Evolutionary conservation across 2,329 filamentous ascomycete species (phyloP), one percentile per base, ranked within the genome.

Genomic region (Sphaerostilbella broomeana): DNA sequence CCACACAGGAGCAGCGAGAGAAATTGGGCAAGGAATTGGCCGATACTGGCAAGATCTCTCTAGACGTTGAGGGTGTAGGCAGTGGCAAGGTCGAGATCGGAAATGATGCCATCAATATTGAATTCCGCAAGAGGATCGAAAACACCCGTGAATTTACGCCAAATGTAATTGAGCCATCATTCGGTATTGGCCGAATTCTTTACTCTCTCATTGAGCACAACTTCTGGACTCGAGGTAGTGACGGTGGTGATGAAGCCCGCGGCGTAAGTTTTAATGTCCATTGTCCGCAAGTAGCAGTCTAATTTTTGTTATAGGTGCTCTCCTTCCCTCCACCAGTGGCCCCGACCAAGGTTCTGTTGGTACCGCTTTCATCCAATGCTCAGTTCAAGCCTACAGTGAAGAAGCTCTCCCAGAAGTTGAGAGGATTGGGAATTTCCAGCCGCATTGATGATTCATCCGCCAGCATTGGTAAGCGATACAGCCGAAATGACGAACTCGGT

Each of bases 101-200:
- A 53, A 81, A 82, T 58, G 87, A 95, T 45, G 73, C 94, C 34
- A 71, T 98, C 58, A 77, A 72, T 43, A 87, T 97, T 52, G 85
- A 89, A 68, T 88, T 85, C 68, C 79, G 81, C 52, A 94, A 83
- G 51, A 75, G 87, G 47, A 75, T 80, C 4, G 86, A 95, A 63
- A 83, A 94, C 59, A 78, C 81, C 43, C 78, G 92, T 54, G 89
- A 95, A 61, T 98, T 86, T 68, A 94, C 84, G 1, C 90, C 90
- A 44, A 95, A 95, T 58, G 88, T 94, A 33, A 94, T 97, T 52
- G 92, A 98, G 69, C 92, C 90, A 2, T 97, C 90, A 1, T 98
- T 97, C 55, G 90, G 90, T 71, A 94, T 97, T 56, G 92, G 90
- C 44, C 80, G 90, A 53, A 95, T 97, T 47, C 70, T 97, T 43